Conservation (phyloP, 805 yeast species). For the Tetrapisispora namnaoensis region DNA sequence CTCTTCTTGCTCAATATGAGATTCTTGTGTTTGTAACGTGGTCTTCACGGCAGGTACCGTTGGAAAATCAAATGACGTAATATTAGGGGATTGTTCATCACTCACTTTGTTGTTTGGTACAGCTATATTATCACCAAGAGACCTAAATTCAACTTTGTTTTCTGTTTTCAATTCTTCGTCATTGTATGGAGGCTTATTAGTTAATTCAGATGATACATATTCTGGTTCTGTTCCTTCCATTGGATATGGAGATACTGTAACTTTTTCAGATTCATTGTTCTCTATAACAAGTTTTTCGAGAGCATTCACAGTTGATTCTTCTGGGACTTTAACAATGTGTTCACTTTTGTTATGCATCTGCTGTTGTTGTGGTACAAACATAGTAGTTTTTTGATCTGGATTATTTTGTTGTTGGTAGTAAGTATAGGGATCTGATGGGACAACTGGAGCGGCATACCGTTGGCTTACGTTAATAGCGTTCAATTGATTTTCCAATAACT, state of each 20-base stretch:
- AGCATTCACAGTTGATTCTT: background rate
- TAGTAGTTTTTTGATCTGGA: background rate
- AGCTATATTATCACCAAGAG: background rate
- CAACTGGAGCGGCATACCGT: conserved; percentile 20
- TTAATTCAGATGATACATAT: too few species aligned
- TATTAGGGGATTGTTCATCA: conserved; percentile 9
- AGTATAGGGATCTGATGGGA: conserved; percentile 22
- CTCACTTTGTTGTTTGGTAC: background rate
- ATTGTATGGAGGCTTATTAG: background rate
- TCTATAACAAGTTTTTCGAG: background rate
- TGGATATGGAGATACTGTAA: conserved; percentile 25
- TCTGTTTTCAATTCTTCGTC: background rate
- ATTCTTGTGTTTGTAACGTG: background rate
- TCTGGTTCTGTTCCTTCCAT: conserved; percentile 10
- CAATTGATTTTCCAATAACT: conserved; percentile 50
- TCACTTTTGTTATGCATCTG: background rate
- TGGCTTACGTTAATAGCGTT: conserved; percentile 31
- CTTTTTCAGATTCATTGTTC: background rate
- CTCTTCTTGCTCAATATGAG: conserved; percentile 2
- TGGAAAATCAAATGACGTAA: conserved; percentile 34
- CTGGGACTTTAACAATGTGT: background rate
- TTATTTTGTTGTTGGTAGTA: conserved; percentile 7
- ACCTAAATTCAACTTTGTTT: background rate
- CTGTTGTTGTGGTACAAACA: background rate
- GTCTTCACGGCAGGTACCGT: conserved; percentile 31